These are phyloP conservation scores for Tolypocladium album DNA, from an alignment of 2,329 filamentous ascomycete genomes.

Conservation along the genomic window DNA sequence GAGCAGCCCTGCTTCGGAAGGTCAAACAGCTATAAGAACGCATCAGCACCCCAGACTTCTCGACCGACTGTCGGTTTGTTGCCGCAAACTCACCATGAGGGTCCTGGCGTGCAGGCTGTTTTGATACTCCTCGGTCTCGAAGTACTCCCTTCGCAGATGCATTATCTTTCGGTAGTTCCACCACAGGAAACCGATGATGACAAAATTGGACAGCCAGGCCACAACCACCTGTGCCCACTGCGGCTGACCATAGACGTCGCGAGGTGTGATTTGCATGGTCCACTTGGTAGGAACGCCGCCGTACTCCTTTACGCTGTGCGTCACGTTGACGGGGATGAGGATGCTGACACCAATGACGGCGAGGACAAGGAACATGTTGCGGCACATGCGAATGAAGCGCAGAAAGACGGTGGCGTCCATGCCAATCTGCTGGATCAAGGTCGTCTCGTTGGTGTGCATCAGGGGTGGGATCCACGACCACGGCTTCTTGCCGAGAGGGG, in stretches of 20 bases:
- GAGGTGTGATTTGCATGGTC: slow-evolving; percentile 51
- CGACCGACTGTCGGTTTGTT: background rate
- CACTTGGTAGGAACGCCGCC: slow-evolving; percentile 19
- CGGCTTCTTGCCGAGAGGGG: slow-evolving; percentile 73
- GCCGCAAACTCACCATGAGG: slow-evolving; percentile 41
- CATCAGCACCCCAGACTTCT: slow-evolving; percentile 2
- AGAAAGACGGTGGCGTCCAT: slow-evolving; percentile 88
- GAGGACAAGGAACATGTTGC: slow-evolving; percentile 74
- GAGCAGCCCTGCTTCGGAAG: slow-evolving; percentile 66
- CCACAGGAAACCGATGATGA: slow-evolving; percentile 76
- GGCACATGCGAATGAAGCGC: slow-evolving; percentile 79
- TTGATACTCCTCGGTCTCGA: slow-evolving; percentile 81
- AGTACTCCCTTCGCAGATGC: slow-evolving; percentile 63
- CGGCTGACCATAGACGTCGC: slow-evolving; percentile 37
- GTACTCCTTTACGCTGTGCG: slow-evolving; percentile 22
- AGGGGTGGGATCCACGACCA: slow-evolving; percentile 81
- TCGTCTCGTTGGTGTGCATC: slow-evolving; percentile 64
- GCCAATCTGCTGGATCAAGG: slow-evolving; percentile 72
- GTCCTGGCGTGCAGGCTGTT: slow-evolving; percentile 70
- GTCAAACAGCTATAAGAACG: slow-evolving; percentile 58
- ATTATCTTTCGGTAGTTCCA: slow-evolving; percentile 73
- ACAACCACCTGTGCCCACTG: slow-evolving; percentile 51
- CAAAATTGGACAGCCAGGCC: slow-evolving; percentile 58
- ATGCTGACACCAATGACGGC: slow-evolving; percentile 64
- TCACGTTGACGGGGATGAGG: slow-evolving; percentile 70